Conservation (phyloP, 1,284 basidiomycete species). For the Porphyrellus sp. region DNA sequence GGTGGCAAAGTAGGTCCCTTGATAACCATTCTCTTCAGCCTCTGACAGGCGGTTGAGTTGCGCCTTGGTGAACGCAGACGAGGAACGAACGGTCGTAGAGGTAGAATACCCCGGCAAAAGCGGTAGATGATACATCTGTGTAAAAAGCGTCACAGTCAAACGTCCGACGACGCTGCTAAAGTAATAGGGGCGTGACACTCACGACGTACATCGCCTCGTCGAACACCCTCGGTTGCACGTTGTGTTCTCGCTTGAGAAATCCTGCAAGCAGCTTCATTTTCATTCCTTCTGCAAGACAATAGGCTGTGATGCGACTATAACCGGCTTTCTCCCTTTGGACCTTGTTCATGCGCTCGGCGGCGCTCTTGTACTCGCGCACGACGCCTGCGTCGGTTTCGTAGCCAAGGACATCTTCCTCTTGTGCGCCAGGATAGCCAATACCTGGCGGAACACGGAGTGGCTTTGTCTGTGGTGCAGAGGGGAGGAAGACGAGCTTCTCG, state of each 20-base stretch:
- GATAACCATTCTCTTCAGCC: slow-evolving; percentile 87
- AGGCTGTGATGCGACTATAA: slow-evolving; percentile 79
- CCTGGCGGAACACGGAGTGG: slow-evolving; percentile 54
- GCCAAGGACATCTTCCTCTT: slow-evolving; percentile 55
- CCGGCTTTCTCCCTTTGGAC: slow-evolving; percentile 72
- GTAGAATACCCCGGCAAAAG: slow-evolving; percentile 89
- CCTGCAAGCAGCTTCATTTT: slow-evolving; percentile 77
- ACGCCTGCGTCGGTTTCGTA: slow-evolving; percentile 62
- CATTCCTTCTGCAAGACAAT: slow-evolving; percentile 82
- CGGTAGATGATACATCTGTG: slow-evolving; percentile 86
- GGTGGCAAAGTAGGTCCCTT: slow-evolving; percentile 76
- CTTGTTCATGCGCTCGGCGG: slow-evolving; percentile 79
- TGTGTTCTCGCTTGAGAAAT: slow-evolving; percentile 91
- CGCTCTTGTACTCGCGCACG: slow-evolving; percentile 69
- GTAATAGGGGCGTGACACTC: slow-evolving; percentile 36
- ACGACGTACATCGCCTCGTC: slow-evolving; percentile 93
- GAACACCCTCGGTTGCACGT: slow-evolving; percentile 84
- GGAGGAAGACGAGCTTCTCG: slow-evolving; percentile 88
- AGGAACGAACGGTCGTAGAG: slow-evolving; percentile 80
- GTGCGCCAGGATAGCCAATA: slow-evolving; percentile 13
- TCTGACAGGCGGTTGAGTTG: slow-evolving; percentile 72
- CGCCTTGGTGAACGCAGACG: slow-evolving; percentile 63
- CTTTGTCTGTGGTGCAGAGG: slow-evolving; percentile 87
- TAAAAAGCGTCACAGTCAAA: not conserved
- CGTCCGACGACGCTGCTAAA: not conserved